Base-by-base conservation (phyloP, 495 filamentous ascomycete species). In the Acidiella bohemica region DNA sequence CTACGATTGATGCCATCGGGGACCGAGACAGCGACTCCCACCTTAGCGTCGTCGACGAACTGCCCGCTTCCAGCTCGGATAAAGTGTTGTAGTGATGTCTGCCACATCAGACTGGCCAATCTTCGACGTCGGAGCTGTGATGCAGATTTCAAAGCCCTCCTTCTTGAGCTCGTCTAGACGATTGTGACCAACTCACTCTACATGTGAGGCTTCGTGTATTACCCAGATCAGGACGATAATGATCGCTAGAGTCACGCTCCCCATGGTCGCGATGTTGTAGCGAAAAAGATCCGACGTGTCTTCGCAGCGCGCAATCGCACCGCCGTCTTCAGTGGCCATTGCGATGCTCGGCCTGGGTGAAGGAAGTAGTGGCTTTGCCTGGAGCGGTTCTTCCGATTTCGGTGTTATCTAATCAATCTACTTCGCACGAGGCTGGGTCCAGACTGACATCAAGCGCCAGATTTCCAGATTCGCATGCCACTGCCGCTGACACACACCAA, bases 341-440 rank as follows among this genome's bases (percentile, higher is more conserved):
- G 70, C 74, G 25, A 78, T 72, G n/a, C 73, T 75, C 12, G 67
- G 71, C 9, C 76, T 75, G 5, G 75, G 73, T 4, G 73, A 71
- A n/a, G 80, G 59, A 11, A 78, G 41, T 12, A 79, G 42, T 4
- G 65, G 25, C 25, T 7, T n/a, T 27, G 25, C 25, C 7, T 27
- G n/a, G 25, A n/a, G n/a, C n/a, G n/a, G n/a, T n/a, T n/a, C 25
- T 27, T 27, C 25, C 25, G 25, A n/a, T 27, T 27, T 27, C 25
- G 25, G 25, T n/a, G 7, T 27, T 27, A 27, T 27, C 25, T 27
- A n/a, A 27, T 27, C 25, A 27, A 27, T 27, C 25, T n/a, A n/a
- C n/a, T n/a, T n/a, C n/a, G n/a, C n/a, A n/a, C n/a, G n/a, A n/a
- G n/a, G n/a, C n/a, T n/a, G n/a, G n/a, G n/a, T n/a, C n/a, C n/a